These are phyloP conservation scores for Trichosporon sp. DNA, from an alignment of 1,284 basidiomycete species.

Conservation along the genomic window DNA sequence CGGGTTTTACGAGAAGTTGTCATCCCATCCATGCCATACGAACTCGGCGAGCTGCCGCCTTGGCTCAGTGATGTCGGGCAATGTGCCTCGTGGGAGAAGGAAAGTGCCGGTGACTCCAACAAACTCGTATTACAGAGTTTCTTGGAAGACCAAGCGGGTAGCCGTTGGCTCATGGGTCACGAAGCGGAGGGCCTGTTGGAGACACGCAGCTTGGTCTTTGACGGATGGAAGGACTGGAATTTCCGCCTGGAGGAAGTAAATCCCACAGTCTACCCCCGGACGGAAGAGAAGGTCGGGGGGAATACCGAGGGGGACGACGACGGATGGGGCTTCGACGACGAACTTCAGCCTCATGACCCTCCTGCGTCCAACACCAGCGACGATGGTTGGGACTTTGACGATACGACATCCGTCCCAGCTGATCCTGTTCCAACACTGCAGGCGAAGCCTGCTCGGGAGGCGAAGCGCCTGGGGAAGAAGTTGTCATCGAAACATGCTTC, in stretches of 20 bases:
- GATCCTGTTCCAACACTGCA: background rate
- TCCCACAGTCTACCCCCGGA: too few species aligned
- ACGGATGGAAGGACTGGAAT: slow-evolving; percentile 1
- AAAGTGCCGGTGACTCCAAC: background rate
- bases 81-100: background rate
- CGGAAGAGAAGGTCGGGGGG: background rate
- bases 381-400: slow-evolving; percentile 18
- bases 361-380: background rate
- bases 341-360: background rate
- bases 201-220: background rate
- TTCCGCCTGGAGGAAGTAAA: background rate
- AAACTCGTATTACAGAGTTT: background rate
- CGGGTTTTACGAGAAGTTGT: background rate
- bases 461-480: slow-evolving; percentile 15
- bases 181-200: background rate
- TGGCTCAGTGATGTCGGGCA: background rate
- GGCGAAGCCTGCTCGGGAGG: slow-evolving; percentile 10
- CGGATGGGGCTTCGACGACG: slow-evolving; percentile 1
- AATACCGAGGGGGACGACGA: background rate
- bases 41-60: background rate
- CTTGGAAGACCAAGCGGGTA: background rate
- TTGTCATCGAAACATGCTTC: background rate
- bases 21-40: background rate
- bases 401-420: background rate
- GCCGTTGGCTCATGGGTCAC: background rate